Evolutionary conservation across 177 flowering plant genomes (phyloP).

Genomic region (Vitis hybrid): DNA sequence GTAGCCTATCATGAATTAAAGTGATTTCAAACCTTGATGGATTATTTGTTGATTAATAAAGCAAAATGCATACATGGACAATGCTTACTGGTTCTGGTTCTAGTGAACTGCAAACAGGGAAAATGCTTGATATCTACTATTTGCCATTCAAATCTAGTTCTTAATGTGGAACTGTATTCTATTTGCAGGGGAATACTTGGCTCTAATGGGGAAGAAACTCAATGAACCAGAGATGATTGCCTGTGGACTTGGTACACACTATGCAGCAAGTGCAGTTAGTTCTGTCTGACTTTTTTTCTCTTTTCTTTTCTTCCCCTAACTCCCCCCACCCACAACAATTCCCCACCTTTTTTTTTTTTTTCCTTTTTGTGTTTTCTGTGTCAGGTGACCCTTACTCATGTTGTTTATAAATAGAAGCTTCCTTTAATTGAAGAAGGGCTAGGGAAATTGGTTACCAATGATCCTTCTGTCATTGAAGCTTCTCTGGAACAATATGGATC

Average conservation of each 20-base stretch:
- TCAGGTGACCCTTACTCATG: no score
- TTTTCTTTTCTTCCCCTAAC: no score
- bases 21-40: no score
- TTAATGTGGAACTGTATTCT: background rate
- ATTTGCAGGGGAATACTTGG: slow-evolving; percentile 63
- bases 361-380: background rate
- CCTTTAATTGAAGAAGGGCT: slow-evolving; percentile 53
- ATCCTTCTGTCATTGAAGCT: slow-evolving; percentile 60
- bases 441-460: slow-evolving; percentile 55
- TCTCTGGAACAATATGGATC: slow-evolving; percentile 43
- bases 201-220: slow-evolving; percentile 55
- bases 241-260: slow-evolving; percentile 77
- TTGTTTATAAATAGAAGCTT: slow-evolving; percentile 35
- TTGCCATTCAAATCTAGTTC: background rate
- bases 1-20: no score
- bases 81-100: no score
- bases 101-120: no score
- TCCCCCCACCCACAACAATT: no score
- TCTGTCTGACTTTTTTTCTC: background rate
- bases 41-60: no score
- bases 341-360: background rate
- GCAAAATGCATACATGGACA: no score
- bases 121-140: background rate
- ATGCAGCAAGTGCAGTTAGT: slow-evolving; percentile 39
- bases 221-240: slow-evolving; percentile 65